Percentiles rank a stretch among this genome's conserved stretches.
Conservation (phyloP, 2,329 filamentous ascomycete species). For the Colletotrichum sp. region DNA sequence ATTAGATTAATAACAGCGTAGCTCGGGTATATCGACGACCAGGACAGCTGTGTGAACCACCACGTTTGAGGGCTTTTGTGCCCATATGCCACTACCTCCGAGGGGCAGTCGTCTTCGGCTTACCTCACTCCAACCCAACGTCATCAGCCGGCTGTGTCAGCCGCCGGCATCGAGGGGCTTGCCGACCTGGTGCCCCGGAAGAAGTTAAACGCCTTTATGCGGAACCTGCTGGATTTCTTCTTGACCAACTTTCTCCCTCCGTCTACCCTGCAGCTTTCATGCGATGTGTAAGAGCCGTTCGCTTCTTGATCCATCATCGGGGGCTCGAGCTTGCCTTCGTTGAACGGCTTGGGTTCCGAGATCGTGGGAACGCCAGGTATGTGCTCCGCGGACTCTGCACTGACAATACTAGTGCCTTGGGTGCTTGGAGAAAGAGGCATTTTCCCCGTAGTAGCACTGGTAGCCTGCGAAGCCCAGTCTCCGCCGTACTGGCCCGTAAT, state of each 20-base stretch:
- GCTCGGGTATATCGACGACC: slow-evolving; percentile 17
- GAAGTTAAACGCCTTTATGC: slow-evolving; percentile 65
- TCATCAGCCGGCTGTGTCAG: slow-evolving; percentile 30
- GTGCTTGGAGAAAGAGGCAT: slow-evolving; percentile 70
- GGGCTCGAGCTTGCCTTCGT: not conserved
- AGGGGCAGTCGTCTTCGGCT: not conserved
- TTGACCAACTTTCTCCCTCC: slow-evolving; percentile 54
- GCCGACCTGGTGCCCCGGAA: slow-evolving; percentile 56
- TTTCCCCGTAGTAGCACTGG: slow-evolving; percentile 67
- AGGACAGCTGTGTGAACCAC: not conserved
- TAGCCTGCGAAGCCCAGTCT: slow-evolving; percentile 68
- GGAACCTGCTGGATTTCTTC: slow-evolving; percentile 68
- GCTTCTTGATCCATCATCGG: slow-evolving; percentile 15
- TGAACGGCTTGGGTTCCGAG: slow-evolving; percentile 40
- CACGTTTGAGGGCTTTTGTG: not conserved
- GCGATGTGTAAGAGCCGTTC: slow-evolving; percentile 31
- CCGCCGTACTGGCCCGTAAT: slow-evolving; percentile 57
- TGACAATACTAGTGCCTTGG: slow-evolving; percentile 69
- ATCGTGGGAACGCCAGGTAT: slow-evolving; percentile 49
- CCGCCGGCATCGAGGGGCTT: slow-evolving; percentile 35
- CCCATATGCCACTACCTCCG: not conserved
- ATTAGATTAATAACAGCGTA: slow-evolving; percentile 13
- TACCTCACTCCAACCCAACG: not conserved
- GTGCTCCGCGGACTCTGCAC: slow-evolving; percentile 61
- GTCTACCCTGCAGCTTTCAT: slow-evolving; percentile 51